These are phyloP conservation scores for Sarcocystis neurona DNA, from an alignment of 169 alveolate genomes.

Conservation along the genomic window DNA sequence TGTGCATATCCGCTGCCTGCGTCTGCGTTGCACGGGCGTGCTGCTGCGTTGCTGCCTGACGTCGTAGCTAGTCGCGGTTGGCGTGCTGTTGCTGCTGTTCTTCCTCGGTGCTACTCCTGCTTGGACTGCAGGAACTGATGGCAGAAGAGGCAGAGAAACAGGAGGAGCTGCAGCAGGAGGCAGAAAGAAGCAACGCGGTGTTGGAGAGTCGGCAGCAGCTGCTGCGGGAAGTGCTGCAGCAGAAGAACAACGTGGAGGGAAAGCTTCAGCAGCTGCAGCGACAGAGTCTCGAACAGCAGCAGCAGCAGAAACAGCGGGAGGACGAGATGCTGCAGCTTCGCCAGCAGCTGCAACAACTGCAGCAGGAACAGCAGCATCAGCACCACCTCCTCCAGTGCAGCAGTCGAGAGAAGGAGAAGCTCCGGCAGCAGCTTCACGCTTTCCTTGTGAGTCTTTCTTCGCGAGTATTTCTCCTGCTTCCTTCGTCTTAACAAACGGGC, in stretches of 20 bases:
- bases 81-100: not conserved
- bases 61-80: not conserved
- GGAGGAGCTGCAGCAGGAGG: not conserved
- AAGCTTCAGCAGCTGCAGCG: constrained; percentile 8
- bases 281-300: not conserved
- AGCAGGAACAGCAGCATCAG: not conserved
- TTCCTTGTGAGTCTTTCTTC: not conserved
- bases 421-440: not conserved
- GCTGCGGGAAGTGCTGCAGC: constrained; percentile 5
- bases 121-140: not conserved
- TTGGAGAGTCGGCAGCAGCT: not conserved
- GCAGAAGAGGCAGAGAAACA: constrained; percentile 2
- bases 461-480: too few relatives aligned
- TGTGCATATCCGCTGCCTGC: too few relatives aligned
- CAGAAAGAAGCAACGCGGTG: not conserved
- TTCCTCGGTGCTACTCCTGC: not conserved
- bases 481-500: too few relatives aligned
- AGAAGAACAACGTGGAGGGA: not conserved
- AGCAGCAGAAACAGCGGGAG: not conserved
- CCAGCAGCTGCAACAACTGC: not conserved
- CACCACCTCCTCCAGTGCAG: not conserved
- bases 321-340: not conserved
- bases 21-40: too few relatives aligned
- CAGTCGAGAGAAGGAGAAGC: not conserved
- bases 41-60: not conserved